Evolutionary conservation across 345 rosid genomes (phyloP), one percentile per base, ranked within the genome.

Genomic region (Odontarrhena argentea): DNA sequence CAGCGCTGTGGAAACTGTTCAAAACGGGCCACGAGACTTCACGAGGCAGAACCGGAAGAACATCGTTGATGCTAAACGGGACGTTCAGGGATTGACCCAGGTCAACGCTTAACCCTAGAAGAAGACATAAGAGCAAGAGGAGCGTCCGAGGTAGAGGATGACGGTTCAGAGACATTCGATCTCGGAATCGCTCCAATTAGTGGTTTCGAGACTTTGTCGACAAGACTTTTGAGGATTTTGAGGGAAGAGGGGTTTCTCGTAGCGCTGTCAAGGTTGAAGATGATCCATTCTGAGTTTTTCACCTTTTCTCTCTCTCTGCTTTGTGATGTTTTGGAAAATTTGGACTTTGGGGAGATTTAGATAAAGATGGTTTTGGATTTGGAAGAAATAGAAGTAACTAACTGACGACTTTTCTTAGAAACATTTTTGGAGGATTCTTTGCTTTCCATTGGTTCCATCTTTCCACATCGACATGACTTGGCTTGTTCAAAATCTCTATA

Each of bases 11-110:
- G 82, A 93, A 71, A 52, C 78, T 76, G 77, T 93, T 93, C 70
- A 93, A 55, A 10, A 93, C 91, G 24, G 97, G 97, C 97, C 96
- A 93, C 2, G 99, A 90, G 9, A 93, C 55, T 86, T 90, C 89
- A 60, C 78, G 94, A 2, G 99, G 97, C 4, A 91, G 74, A 66
- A 87, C 75, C 37, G 99, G 96, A 48, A 93, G 95, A 59, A 91
- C 85, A 56, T 93, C 99, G 25, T 85, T 80, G 65, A 82, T 76
- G 73, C 85, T 70, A 56, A 93, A 86, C 2, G 97, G 97, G 13
- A 87, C 79, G 69, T 84, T 88, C n/a, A 88, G 40, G 43, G 89
- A 75, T 52, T 74, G 74, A 48, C 68, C 60, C 8, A 48, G 49
- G 61, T 79, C 81, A 57, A 71, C 66, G 58, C 18, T 78, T 42